Percentiles rank a stretch among this genome's conserved stretches.
Conservation (phyloP, 106 monocot genomes). For the Chionographis japonica region DNA sequence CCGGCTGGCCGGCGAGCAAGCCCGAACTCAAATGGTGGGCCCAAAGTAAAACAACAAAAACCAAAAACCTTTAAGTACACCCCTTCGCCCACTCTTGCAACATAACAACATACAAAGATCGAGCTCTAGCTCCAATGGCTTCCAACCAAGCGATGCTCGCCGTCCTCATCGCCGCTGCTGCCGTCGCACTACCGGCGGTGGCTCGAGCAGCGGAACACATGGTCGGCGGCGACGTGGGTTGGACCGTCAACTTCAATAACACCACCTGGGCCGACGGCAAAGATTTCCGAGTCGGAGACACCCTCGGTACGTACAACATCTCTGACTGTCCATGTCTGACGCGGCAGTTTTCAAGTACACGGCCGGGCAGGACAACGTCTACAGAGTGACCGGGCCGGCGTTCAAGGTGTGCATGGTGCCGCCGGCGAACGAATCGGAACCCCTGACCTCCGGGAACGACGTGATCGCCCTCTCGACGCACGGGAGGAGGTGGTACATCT, state of each 20-base stretch:
- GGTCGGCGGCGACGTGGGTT: constrained; percentile 7
- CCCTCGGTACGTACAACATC: not conserved
- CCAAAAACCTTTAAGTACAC: no score
- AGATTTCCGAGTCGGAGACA: constrained; percentile 9
- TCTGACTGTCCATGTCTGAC: no score
- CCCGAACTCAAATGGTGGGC: no score
- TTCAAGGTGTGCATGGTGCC: not conserved
- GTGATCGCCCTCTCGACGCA: no score
- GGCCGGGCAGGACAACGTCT: not conserved
- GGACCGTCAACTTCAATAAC: not conserved
- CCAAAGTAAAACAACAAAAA: no score
- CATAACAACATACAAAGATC: no score
- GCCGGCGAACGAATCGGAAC: no score
- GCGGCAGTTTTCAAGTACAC: constrained; percentile 6
- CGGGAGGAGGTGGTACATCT: no score
- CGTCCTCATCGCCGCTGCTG: not conserved
- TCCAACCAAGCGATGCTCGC: not conserved
- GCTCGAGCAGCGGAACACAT: not conserved
- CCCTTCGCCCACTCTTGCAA: no score
- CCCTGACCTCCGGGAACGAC: no score
- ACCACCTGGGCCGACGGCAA: constrained; percentile 1
- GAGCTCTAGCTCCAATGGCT: no score
- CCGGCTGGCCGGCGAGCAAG: no score
- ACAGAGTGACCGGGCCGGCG: not conserved
- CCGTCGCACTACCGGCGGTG: not conserved